These are phyloP conservation scores for Asterionellopsis glacialis DNA, from an alignment of 108 stramenopile species.

Conservation along the genomic window DNA sequence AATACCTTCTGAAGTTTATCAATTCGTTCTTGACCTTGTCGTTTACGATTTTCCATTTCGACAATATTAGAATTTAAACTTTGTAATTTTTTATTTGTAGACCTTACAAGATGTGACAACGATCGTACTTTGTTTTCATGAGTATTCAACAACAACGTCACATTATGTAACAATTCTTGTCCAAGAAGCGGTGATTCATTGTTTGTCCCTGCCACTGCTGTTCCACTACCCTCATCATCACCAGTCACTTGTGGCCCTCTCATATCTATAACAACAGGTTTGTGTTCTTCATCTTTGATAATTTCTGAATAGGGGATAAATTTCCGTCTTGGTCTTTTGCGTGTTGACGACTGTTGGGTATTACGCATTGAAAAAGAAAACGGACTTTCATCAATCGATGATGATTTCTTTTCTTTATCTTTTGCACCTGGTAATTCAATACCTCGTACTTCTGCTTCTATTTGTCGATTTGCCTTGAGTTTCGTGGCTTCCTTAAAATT, in stretches of 20 bases:
- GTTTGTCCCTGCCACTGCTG: not conserved
- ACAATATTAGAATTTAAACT: conserved; percentile 47
- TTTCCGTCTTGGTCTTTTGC: conserved; percentile 32
- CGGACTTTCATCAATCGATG: conserved; percentile 19
- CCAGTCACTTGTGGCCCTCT: conserved; percentile 35
- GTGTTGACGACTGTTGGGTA: not conserved
- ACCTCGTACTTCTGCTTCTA: conserved; percentile 78
- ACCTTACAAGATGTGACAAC: conserved; percentile 44
- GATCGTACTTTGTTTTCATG: conserved; percentile 76
- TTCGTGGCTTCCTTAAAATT: conserved; percentile 78
- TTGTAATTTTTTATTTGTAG: conserved; percentile 41
- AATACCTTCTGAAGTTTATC: conserved; percentile 46
- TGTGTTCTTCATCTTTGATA: conserved; percentile 24
- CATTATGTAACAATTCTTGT: conserved; percentile 83
- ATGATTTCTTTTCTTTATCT: conserved; percentile 12
- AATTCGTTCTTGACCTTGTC: conserved; percentile 23
- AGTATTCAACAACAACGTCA: conserved; percentile 65
- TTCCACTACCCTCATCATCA: not conserved
- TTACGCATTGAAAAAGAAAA: too few species aligned
- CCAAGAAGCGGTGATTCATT: conserved; percentile 42
- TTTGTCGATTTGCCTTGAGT: conserved; percentile 66
- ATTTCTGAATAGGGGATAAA: conserved; percentile 65
- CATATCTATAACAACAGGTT: conserved; percentile 74
- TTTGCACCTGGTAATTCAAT: conserved; percentile 19
- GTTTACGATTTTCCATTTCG: conserved; percentile 32